These are phyloP conservation scores for Grifola frondosa DNA, from an alignment of 1,284 basidiomycete genomes.

Conservation along the genomic window DNA sequence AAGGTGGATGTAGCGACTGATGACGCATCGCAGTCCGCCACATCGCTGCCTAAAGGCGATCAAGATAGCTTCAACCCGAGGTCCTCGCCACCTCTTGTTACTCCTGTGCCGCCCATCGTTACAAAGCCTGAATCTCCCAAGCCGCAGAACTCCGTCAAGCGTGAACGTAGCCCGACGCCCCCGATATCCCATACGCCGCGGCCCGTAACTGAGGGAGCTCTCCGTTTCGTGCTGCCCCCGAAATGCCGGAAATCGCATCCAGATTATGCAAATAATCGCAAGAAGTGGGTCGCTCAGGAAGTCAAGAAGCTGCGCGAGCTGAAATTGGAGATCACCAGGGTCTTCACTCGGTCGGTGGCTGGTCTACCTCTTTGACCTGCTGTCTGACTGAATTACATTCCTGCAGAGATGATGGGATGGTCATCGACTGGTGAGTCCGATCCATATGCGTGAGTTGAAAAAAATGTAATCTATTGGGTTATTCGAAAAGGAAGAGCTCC, in stretches of 20 bases:
- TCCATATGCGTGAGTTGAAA: neutral
- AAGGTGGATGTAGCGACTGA: no score
- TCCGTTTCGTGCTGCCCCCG: slow-evolving; percentile 23
- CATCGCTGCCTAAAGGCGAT: neutral
- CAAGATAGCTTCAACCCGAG: neutral
- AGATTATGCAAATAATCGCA: slow-evolving; percentile 19
- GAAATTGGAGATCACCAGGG: slow-evolving; percentile 18
- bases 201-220: slow-evolving; percentile 23
- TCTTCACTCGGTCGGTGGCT: slow-evolving; percentile 23
- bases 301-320: slow-evolving; percentile 15
- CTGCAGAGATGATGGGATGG: slow-evolving; percentile 31
- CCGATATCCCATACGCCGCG: slow-evolving; percentile 7
- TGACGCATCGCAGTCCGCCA: neutral
- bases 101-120: neutral
- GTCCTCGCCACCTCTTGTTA: neutral
- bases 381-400: neutral
- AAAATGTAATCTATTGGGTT: neutral
- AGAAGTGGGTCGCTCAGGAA: slow-evolving; percentile 19
- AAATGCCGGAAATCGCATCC: slow-evolving; percentile 18
- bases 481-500: slow-evolving; percentile 16
- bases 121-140: slow-evolving; percentile 1
- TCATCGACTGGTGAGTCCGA: slow-evolving; percentile 30
- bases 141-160: slow-evolving; percentile 17
- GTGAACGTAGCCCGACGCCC: slow-evolving; percentile 28
- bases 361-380: neutral